phyloP scores from a whole-genome alignment of 2,329 filamentous ascomycete species.

The Neonectria sp. region DNA sequence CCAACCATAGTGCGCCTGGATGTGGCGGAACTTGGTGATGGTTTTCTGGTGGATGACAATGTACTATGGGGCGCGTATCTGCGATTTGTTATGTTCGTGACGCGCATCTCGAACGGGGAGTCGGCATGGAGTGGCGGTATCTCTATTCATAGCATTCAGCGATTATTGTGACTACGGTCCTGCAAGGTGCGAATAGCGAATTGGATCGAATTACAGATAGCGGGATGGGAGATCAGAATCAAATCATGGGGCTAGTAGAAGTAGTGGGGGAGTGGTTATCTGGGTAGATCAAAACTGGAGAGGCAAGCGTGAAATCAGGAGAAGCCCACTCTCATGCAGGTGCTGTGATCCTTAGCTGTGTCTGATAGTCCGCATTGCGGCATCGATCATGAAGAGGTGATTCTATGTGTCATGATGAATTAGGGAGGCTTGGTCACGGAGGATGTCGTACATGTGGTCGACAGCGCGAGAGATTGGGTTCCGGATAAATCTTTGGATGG shows the following conservation, averaged over 20 bases:
- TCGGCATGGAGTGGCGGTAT: neutral
- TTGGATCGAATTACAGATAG: neutral
- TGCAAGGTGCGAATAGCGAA: neutral
- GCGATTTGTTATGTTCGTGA: slow-evolving; percentile 5
- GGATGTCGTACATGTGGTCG: neutral
- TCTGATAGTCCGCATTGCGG: neutral
- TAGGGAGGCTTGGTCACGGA: neutral
- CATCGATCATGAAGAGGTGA: neutral
- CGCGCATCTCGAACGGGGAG: neutral
- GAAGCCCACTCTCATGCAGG: slow-evolving; percentile 3
- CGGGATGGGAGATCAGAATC: neutral
- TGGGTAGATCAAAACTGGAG: neutral
- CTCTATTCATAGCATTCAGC: neutral
- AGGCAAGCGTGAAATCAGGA: neutral
- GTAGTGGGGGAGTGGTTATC: neutral
- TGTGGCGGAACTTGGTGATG: slow-evolving; percentile 23
- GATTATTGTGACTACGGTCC: neutral
- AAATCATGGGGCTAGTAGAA: neutral
- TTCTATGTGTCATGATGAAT: slow-evolving; percentile 9
- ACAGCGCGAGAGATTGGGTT: neutral
- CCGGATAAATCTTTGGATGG: neutral
- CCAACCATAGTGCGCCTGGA: slow-evolving; percentile 27
- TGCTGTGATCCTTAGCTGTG: neutral
- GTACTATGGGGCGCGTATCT: slow-evolving; percentile 18
- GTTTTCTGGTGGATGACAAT: slow-evolving; percentile 21